Evolutionary conservation across 805 yeast species (phyloP).

Genomic region (Blastobotrys attinorum): DNA sequence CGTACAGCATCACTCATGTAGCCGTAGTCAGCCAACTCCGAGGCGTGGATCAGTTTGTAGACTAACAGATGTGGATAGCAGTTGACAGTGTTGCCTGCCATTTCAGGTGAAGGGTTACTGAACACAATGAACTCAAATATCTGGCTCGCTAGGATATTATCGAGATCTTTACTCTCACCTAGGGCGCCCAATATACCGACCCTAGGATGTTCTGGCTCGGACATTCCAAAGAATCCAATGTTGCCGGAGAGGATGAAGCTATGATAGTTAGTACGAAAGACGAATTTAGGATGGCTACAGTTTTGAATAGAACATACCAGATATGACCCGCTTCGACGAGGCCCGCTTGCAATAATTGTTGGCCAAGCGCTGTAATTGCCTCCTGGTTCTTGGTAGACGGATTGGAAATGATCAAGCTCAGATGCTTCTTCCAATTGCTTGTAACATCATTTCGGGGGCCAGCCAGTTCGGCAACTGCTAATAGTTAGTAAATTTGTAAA

Average conservation of each 20-base stretch:
- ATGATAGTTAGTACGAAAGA: too few species aligned
- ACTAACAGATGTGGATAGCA: conserved; percentile 47
- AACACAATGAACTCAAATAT: conserved; percentile 52
- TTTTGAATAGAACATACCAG: conserved; percentile 23
- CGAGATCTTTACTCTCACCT: conserved; percentile 40
- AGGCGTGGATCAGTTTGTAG: conserved; percentile 60
- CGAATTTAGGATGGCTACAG: too few species aligned
- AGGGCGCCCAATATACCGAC: conserved; percentile 27
- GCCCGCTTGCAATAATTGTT: conserved; percentile 31
- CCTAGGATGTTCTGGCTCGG: conserved; percentile 14
- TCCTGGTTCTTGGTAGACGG: conserved; percentile 22
- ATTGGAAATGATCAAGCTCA: conserved; percentile 26
- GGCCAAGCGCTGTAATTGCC: conserved; percentile 31
- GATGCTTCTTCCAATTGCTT: conserved; percentile 26
- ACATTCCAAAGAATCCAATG: conserved; percentile 22
- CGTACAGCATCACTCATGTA: conserved; percentile 48
- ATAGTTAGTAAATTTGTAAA: not conserved
- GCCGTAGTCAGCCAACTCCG: conserved; percentile 62
- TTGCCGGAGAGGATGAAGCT: conserved; percentile 25
- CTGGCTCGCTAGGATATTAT: conserved; percentile 53
- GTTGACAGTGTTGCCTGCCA: conserved; percentile 10
- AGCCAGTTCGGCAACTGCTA: conserved; percentile 7
- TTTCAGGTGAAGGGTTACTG: conserved; percentile 26
- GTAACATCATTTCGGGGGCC: not conserved
- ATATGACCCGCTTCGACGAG: conserved; percentile 34